Base-by-base conservation (phyloP, 306 rosid genomes). In the Parietaria judaica region DNA sequence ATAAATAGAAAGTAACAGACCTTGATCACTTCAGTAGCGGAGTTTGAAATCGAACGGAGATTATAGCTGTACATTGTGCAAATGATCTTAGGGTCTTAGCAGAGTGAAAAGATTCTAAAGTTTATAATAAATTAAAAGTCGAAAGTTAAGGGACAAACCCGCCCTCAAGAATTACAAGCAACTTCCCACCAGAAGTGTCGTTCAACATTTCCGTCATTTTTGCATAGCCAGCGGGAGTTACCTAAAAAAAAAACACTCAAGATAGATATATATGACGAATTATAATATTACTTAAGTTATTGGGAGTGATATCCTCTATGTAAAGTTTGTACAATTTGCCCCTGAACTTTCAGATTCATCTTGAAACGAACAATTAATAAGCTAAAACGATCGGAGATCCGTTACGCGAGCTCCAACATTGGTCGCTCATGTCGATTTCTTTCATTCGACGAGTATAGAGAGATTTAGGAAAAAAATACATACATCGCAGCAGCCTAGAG, bases 141-240 rank as follows among this genome's bases (percentile, higher is more conserved):
- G 71, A 79, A 73, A 71, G 76, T 60, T 63, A 60, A 82, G 72
- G 48, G 56, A 82, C 99, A 65, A 54, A 92, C 99, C 96, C 96
- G 73, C 96, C 99, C 87, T 86, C 96, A 41, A 92, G 96, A 79
- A 88, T 86, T 66, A 92, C 97, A 60, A 92, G 94, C 83, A 92
- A 62, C 80, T 92, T 92, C 80, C 99, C 99, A 63, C 87, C 83
- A 63, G 90, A 86, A 62, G 86, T 69, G 66, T 63, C 72, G 58
- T 77, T 80, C 86, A 88, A 74, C 94, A 92, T 77, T 52, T 78
- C 80, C 4, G 99, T 81, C 97, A 92, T 92, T 72, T 76, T 82
- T 64, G 95, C 96, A 79, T 92, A 92, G 72, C 99, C 99, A 43
- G 79, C 66, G 48, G 99, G 95, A 68, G 96, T 88, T 65, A 92